Evolutionary conservation across 2,329 filamentous ascomycete genomes (phyloP), one percentile per base, ranked within the genome.

Genomic region (Arthrobotrys entomopaga): DNA sequence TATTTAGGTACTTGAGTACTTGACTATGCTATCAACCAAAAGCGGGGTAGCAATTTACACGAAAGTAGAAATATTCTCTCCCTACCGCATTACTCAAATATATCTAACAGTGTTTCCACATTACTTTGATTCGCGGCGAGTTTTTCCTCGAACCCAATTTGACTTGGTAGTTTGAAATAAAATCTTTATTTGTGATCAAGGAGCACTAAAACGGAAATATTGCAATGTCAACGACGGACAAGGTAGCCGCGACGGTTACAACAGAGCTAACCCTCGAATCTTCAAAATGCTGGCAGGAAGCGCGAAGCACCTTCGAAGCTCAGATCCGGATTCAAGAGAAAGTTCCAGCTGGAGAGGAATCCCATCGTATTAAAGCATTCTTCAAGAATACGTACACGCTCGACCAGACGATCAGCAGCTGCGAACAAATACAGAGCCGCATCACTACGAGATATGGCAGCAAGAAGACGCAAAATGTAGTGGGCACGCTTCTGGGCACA

Each of bases 261-360:
- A 29, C 38, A 3, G 52, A 49, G 29, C 16, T 65, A 19, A 54
- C 50, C n/a, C 20, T 65, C 11, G 40, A 65, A 19, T 40, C 43
- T 34, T 65, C 61, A 40, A 40, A 22, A 49, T 65, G 61, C 16
- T 65, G 61, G 61, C 54, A 34, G 38, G 29, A 57, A 65, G 61
- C 49, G 15, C 61, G 61, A 16, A 40, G 26, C 19, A 34, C 46
- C 22, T 65, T 65, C 42, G 53, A 43, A 40, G 22, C 5, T 10
- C 20, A 50, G 2, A 24, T 65, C 15, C 22, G 24, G 13, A 19
- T n/a, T 7, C 38, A 16, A 34, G 60, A 20, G 2, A 19, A 46
- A 26, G 1, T 56, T 3, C 15, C 29, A 19, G 38, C 13, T 11
- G 26, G 26, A 29, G 26, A 29, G 26, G 26, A 29, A 29, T 29